Base-by-base conservation (phyloP, 1,284 basidiomycete genomes). In the Rhodotorula sp. region DNA sequence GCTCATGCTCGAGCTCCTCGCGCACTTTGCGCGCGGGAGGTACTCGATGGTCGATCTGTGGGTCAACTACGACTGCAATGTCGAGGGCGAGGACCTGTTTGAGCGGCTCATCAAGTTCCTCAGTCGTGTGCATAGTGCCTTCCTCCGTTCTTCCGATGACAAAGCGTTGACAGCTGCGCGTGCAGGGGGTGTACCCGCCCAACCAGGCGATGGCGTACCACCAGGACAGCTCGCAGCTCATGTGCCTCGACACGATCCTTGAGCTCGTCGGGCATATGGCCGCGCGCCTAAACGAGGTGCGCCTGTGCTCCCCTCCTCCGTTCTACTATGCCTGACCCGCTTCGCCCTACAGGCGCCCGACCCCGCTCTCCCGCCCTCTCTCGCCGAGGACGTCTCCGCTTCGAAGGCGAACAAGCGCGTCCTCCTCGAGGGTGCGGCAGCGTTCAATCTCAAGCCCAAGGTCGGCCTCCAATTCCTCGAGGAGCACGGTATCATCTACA, bases 381-480 rank as follows among this genome's bases (percentile, higher is more conserved):
- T 63, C 41, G 69, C 71, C 3, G n/a, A 87, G 5, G 87, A 89
- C 12, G 86, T 98, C 44, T 83, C 88, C 54, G 84, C 86, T 64
- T 86, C 86, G 32, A 98, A 98, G 82, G 89, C 90, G 0, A 88
- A 88, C 79, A 99, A 99, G 82, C 89, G 90, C 56, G 84, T 95
- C 21, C 88, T 97, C 36, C 84, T 97, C 59, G 87, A 89, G 1
- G 96, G 94, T 15, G 92, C 94, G 2, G 84, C 88, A 0, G 88
- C 89, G 60, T 99, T 99, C 85, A 99, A 99, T 80, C 83, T 86
- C n/a, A 99, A 99, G 83, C 96, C 97, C 2, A 98, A 97, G 83
- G 85, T 87, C 55, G 97, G 95, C 0, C 82, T 99, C n/a, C 87
- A 91, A 9, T 95, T 92, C 82, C 84, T 97, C 50, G 91, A 95